A percentile compares a stretch with the other conserved stretches of the same genome.
These are phyloP conservation scores for Beauveria sp. DNA, from an alignment of 2,329 filamentous ascomycete species.

Conservation along the genomic window DNA sequence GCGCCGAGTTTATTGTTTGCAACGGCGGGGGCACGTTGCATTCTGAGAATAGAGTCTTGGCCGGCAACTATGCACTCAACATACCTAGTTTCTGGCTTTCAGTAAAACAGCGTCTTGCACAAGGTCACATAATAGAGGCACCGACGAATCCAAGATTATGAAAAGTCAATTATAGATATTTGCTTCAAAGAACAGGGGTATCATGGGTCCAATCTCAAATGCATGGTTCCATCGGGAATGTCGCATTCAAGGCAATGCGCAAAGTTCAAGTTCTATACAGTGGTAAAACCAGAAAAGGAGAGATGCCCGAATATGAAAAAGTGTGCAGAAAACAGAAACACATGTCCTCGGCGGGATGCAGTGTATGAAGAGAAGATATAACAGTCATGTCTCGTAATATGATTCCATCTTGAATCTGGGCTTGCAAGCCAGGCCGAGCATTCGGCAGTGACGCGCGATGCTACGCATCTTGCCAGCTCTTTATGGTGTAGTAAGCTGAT, in stretches of 20 bases:
- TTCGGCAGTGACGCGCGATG: too few relatives aligned
- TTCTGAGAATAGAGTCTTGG: neutral
- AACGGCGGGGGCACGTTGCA: neutral
- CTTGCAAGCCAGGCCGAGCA: too few relatives aligned
- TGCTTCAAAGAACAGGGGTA: neutral
- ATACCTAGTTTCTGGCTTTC: too few relatives aligned
- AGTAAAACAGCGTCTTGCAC: too few relatives aligned
- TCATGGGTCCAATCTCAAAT: conserved; percentile 1
- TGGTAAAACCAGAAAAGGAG: neutral
- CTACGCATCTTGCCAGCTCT: too few relatives aligned
- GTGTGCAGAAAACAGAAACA: too few relatives aligned
- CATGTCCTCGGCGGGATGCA: neutral
- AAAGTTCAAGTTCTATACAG: neutral
- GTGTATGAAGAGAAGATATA: neutral
- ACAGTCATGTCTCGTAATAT: conserved; percentile 3
- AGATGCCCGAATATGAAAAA: neutral
- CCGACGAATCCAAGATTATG: neutral
- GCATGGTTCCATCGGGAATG: neutral
- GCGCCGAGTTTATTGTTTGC: too few relatives aligned
- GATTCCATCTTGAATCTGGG: neutral
- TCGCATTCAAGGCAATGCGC: neutral
- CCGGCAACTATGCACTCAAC: too few relatives aligned
- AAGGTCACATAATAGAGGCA: neutral
- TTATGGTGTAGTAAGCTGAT: too few relatives aligned
- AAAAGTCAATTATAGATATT: too few relatives aligned